Percentiles rank a stretch among this genome's conserved stretches.
Conservation (phyloP, 345 rosid genomes). For the Arabidopsis thaliana region DNA sequence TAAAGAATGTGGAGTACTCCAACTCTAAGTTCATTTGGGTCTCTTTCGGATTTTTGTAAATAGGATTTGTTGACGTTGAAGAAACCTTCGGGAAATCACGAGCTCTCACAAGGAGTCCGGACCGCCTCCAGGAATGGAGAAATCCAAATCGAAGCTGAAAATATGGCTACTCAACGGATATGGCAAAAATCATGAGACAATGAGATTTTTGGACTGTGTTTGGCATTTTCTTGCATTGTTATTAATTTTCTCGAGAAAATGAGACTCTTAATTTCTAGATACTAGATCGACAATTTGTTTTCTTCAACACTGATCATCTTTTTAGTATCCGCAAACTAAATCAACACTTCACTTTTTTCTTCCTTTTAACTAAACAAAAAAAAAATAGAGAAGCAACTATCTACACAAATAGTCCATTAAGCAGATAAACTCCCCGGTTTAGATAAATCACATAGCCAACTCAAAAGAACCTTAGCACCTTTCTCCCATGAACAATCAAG, state of each 20-base stretch:
- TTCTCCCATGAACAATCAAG: constrained; percentile 80
- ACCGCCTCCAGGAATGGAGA: too few relatives aligned
- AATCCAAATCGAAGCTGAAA: too few relatives aligned
- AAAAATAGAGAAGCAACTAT: not conserved
- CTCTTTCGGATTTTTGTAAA: too few relatives aligned
- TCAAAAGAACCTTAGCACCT: constrained; percentile 60
- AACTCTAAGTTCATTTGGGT: not conserved
- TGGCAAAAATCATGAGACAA: constrained; percentile 66
- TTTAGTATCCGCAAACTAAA: not conserved
- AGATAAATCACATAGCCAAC: constrained; percentile 60
- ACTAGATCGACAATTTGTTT: too few relatives aligned
- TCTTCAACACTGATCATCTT: not conserved
- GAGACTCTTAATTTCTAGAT: too few relatives aligned
- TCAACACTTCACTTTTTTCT: not conserved
- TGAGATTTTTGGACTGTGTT: constrained; percentile 63
- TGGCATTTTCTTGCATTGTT: constrained; percentile 54
- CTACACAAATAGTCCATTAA: not conserved
- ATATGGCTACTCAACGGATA: too few relatives aligned
- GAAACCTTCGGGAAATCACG: too few relatives aligned
- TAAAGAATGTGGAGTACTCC: not conserved
- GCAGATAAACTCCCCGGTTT: constrained; percentile 4
- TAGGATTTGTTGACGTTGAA: too few relatives aligned
- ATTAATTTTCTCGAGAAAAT: not conserved
- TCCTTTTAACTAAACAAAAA: not conserved
- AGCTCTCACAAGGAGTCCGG: too few relatives aligned